Evolutionary conservation across 495 filamentous ascomycete genomes (phyloP), one percentile per base, ranked within the genome.

Genomic region (Ramalina peruviana): DNA sequence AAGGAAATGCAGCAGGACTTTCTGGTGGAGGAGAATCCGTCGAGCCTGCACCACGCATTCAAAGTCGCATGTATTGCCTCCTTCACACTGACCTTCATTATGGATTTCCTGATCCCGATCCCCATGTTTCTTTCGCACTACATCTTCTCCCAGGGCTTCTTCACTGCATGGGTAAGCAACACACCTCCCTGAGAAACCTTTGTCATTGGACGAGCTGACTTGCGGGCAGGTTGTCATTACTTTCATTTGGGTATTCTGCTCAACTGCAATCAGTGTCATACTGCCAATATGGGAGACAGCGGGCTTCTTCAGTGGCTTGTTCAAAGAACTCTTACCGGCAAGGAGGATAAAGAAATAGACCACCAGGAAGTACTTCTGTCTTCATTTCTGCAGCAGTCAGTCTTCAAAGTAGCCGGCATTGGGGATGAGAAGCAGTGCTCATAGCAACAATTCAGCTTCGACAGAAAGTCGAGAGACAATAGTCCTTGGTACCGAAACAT

Each of bases 41-140:
- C 56, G 36, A 77, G 79, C 45, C 69, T 86, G 15, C 44, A 65
- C 37, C 71, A 72, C 3, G 79, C 81, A 0, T 73, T 79, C 50
- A 79, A 74, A 57, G 79, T 85, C 50, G 81, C 82, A 13, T 78
- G 81, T 50, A 70, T 65, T 21, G 73, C 76, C 42, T 86, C 83
- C 0, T 71, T 79, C 10, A 57, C 72, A 44, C 66, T 85, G 59
- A 85, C 83, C 1, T 60, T 86, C 3, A 65, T 71, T 1, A 66
- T 87, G 48, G 66, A 87, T 4, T 66, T 87, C 11, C 68, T 87
- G 25, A 85, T 83, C 80, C 83, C 83, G 11, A 83, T 87, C 66
- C 83, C 83, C 1, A 72, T 88, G 71, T 88, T 83, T 58, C 81
- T 82, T 10, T 69, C 70, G 11, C 73, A 75, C 30, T 88, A 88